Percentiles rank a stretch among this genome's conserved stretches.
Conservation (phyloP, 768 basidiomycete species). For the Infundibulicybe gibba region DNA sequence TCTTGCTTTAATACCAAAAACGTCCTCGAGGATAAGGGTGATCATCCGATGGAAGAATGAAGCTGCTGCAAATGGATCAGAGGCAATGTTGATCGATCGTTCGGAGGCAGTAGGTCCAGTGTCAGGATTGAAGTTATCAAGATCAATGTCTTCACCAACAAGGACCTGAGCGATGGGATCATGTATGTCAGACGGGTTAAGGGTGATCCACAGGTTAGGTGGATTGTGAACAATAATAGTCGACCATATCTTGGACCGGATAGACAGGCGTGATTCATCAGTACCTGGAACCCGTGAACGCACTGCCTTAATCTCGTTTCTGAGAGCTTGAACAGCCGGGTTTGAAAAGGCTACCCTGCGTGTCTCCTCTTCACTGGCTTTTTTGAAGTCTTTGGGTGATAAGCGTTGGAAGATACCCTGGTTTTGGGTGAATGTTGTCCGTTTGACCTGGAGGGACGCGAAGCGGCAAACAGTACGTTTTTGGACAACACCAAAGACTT, state of each 20-base stretch:
- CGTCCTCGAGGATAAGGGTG: constrained; percentile 16
- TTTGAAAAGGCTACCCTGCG: constrained; percentile 14
- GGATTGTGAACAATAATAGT: constrained; percentile 22
- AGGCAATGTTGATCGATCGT: constrained; percentile 23
- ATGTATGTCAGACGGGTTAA: constrained; percentile 36
- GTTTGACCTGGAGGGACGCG: constrained; percentile 27
- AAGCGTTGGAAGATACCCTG: constrained; percentile 14
- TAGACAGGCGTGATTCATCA: constrained; percentile 20
- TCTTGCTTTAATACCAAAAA: constrained; percentile 26
- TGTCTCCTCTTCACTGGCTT: constrained; percentile 31
- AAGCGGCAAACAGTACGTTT: constrained; percentile 16
- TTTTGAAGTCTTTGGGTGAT: constrained; percentile 20
- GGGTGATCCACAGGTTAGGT: constrained; percentile 37
- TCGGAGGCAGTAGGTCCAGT: constrained; percentile 17
- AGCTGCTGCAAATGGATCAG: constrained; percentile 37
- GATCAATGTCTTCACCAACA: constrained; percentile 35
- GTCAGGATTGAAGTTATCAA: constrained; percentile 28
- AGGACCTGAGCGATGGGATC: constrained; percentile 44
- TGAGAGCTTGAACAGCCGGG: constrained; percentile 17
- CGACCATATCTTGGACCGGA: constrained; percentile 32
- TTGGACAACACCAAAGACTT: constrained; percentile 21
- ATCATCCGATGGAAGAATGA: constrained; percentile 37
- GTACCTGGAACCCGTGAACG: constrained; percentile 22
- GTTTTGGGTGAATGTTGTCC: constrained; percentile 15
- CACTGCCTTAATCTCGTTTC: constrained; percentile 19